Percentiles rank a stretch among this genome's conserved stretches.
phyloP scores from a whole-genome alignment of 1,284 basidiomycete genomes.

The Moesziomyces parantarcticus region DNA sequence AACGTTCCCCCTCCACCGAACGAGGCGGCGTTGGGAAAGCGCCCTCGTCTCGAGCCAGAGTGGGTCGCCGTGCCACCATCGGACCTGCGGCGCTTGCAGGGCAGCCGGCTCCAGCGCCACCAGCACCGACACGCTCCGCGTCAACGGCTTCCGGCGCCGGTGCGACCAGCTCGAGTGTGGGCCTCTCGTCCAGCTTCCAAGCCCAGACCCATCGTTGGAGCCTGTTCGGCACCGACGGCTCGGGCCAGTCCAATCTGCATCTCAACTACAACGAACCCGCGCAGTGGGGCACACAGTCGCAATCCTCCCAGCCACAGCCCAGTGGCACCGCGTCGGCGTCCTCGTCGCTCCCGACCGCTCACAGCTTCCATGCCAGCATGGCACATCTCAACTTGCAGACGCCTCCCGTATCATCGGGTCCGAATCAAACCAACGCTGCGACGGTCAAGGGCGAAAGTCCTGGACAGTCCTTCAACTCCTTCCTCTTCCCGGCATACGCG shows the following conservation, averaged over 20 bases:
- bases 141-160: conserved; percentile 6
- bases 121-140: conserved; percentile 7
- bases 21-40: conserved; percentile 52
- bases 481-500: conserved; percentile 47
- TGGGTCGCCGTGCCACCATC: conserved; percentile 38
- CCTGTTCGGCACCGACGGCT: conserved; percentile 35
- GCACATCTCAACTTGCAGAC: conserved; percentile 51
- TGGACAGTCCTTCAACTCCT: conserved; percentile 43
- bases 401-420: conserved; percentile 17
- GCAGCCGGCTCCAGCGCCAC: conserved; percentile 5
- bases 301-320: conserved; percentile 4
- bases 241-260: conserved; percentile 21
- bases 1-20: conserved; percentile 50
- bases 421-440: conserved; percentile 6
- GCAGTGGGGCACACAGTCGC: conserved; percentile 12
- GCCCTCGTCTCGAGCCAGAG: conserved; percentile 43
- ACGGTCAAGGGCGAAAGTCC: conserved; percentile 13
- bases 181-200: conserved; percentile 37
- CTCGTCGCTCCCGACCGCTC: conserved; percentile 36
- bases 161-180: conserved; percentile 10
- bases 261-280: conserved; percentile 32
- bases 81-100: conserved; percentile 49
- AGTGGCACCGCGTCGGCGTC: conserved; percentile 27
- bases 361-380: conserved; percentile 49
- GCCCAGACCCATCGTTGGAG: conserved; percentile 43